Conservation (phyloP, 2,329 filamentous ascomycete species). For the Trichoderma guizhouense region DNA sequence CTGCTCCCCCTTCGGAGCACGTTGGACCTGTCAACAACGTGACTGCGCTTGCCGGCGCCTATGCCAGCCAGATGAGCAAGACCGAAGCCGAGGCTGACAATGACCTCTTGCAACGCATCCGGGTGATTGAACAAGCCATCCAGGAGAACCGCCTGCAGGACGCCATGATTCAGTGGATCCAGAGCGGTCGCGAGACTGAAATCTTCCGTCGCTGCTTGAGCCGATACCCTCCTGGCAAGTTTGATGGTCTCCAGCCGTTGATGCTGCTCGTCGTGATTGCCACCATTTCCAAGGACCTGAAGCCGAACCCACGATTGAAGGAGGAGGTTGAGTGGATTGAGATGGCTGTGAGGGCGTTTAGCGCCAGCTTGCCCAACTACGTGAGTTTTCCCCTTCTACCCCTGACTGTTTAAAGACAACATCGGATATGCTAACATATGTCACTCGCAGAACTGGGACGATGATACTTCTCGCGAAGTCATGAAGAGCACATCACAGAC, state of each 20-base stretch:
- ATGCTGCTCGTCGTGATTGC: slow-evolving; percentile 63
- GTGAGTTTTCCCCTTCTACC: slow-evolving; percentile 41
- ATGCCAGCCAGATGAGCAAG: slow-evolving; percentile 36
- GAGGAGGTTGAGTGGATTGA: slow-evolving; percentile 61
- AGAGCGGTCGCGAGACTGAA: slow-evolving; percentile 59
- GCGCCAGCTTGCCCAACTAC: slow-evolving; percentile 45
- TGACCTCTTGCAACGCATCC: slow-evolving; percentile 55
- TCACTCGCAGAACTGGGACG: slow-evolving; percentile 36
- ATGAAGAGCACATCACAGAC: slow-evolving; percentile 39
- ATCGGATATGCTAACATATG: neutral
- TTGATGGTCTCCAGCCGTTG: slow-evolving; percentile 57
- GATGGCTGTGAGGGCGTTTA: slow-evolving; percentile 54
- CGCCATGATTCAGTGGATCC: slow-evolving; percentile 64
- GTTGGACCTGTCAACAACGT: slow-evolving; percentile 32
- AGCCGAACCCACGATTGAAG: slow-evolving; percentile 48
- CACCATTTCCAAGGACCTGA: slow-evolving; percentile 58
- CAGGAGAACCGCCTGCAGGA: slow-evolving; percentile 58
- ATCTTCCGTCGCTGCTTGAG: slow-evolving; percentile 53
- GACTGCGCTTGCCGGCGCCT: slow-evolving; percentile 35
- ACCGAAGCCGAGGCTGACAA: slow-evolving; percentile 37
- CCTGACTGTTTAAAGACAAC: neutral
- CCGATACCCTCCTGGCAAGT: slow-evolving; percentile 37
- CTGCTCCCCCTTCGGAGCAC: slow-evolving; percentile 34
- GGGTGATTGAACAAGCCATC: slow-evolving; percentile 61
- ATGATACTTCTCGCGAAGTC: slow-evolving; percentile 35